Base-by-base conservation (phyloP, 116 monocot genomes). In the Zostera marina region DNA sequence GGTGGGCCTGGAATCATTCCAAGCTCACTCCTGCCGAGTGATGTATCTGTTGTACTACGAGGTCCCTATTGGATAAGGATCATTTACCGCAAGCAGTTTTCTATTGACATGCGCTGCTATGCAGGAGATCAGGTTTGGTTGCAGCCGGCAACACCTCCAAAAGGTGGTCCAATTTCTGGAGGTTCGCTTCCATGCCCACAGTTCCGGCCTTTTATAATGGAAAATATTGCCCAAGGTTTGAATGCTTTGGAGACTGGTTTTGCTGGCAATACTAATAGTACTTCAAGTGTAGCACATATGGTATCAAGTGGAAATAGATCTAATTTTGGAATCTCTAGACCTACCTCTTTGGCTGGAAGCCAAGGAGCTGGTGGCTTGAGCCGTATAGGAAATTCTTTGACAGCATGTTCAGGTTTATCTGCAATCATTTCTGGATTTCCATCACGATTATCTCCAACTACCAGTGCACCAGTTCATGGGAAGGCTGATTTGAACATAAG, bases 121-220 rank as follows among this genome's bases (percentile, higher is more conserved):
- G 98, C 90, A 72, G 98, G 98, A 43, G 98, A 98, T 79, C 98
- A 98, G 71, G 98, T 98, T 39, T 98, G 98, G 98, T 65, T 98
- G 17, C 98, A 98, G 58, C 98, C 98, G 47, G 89, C 98, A 13
- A 85, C 98, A 53, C 98, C 98, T 63, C 98, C 98, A 21, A 98
- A 98, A 66, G 86, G 77, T 15, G 98, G 98, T 14, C 83, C 86
- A 65, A 59, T 77, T 20, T 70, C 71, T 59, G 98, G 90, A 26
- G 98, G 98, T 54, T 98, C 98, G 11, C 75, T 98, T 52, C 98
- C 98, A 14, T 98, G 98, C 39, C 98, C 98, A 52, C 90, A 98
- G 40, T 98, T 98, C 71, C 77, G 98, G 1, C 98, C 98, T 54
- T 98, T 90, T 47, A 98, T 98, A 1, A 98, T 90, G 98, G 98